phyloP scores from a whole-genome alignment of 306 rosid species.

The Pyrus communis region DNA sequence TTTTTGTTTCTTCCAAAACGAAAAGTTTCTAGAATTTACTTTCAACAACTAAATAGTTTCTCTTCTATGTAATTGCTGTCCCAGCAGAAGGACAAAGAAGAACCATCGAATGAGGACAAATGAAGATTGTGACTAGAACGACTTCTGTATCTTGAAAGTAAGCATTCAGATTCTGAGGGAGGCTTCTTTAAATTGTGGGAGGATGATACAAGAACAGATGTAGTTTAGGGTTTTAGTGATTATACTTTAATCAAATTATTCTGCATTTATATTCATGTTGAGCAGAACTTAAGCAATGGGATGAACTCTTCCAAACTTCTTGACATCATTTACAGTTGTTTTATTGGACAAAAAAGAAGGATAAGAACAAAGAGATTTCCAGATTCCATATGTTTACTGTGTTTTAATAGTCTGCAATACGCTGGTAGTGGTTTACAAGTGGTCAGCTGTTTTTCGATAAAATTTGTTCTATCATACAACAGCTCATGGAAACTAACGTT shows the following conservation, averaged over 20 bases:
- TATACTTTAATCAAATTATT: neutral
- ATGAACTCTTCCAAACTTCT: neutral
- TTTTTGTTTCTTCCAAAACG: neutral
- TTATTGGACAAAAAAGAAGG: neutral
- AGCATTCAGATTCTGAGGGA: neutral
- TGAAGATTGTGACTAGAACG: constrained; percentile 2
- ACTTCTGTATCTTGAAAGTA: neutral
- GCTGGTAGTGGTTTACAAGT: neutral
- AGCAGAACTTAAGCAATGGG: neutral
- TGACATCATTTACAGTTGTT: neutral
- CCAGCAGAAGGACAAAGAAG: constrained; percentile 24
- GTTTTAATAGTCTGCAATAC: neutral
- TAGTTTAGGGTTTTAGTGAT: neutral
- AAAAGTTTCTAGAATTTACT: neutral
- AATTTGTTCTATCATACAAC: neutral
- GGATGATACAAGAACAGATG: constrained; percentile 3
- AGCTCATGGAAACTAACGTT: neutral
- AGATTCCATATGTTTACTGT: neutral
- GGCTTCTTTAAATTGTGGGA: neutral
- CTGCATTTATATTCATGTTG: neutral
- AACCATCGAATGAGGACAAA: constrained; percentile 22
- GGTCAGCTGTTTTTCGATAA: neutral
- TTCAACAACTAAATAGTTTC: neutral
- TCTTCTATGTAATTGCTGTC: neutral
- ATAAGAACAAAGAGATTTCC: neutral